Evolutionary conservation across 164 flowering plant species (phyloP).

Genomic region (Nymphaea thermarum): DNA sequence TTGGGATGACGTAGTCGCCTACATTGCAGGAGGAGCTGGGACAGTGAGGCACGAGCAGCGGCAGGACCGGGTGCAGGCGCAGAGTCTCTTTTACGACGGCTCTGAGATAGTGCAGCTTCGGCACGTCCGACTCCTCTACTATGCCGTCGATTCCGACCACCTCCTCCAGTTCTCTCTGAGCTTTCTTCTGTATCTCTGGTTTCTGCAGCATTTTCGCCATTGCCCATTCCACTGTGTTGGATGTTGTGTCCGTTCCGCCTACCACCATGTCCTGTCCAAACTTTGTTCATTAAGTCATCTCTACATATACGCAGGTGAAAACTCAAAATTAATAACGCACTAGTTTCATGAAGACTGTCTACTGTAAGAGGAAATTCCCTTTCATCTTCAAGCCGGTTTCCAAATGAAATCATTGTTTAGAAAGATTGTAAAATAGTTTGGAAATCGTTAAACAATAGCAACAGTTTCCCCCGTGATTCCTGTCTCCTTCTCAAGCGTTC

Average conservation of each 20-base stretch:
- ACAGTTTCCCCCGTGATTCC: too few relatives aligned
- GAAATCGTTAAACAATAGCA: background rate
- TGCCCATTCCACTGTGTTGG: constrained; percentile 20
- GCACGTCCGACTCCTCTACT: constrained; percentile 18
- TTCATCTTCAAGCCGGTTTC: too few relatives aligned
- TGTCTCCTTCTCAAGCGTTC: too few relatives aligned
- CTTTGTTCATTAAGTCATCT: background rate
- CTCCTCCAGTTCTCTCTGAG: constrained; percentile 15
- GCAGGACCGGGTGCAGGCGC: constrained; percentile 22
- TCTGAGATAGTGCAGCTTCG: constrained; percentile 19
- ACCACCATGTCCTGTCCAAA: constrained; percentile 15
- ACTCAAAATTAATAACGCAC: too few relatives aligned
- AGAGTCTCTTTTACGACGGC: constrained; percentile 30
- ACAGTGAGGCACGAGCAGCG: constrained; percentile 16
- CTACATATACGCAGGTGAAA: background rate
- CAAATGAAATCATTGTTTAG: too few relatives aligned
- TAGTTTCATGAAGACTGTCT: background rate
- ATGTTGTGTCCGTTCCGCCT: constrained; percentile 20
- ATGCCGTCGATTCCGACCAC: constrained; percentile 12
- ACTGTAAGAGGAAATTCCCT: background rate
- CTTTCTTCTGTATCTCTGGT: constrained; percentile 10
- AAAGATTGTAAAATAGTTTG: background rate
- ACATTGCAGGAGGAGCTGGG: constrained; percentile 10
- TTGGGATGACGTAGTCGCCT: constrained; percentile 26
- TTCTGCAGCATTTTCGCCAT: constrained; percentile 18